Percentiles rank a stretch among this genome's conserved stretches.
These are phyloP conservation scores for Microcyclospora tardicrescens DNA, from an alignment of 2,329 filamentous ascomycete genomes.

Conservation along the genomic window DNA sequence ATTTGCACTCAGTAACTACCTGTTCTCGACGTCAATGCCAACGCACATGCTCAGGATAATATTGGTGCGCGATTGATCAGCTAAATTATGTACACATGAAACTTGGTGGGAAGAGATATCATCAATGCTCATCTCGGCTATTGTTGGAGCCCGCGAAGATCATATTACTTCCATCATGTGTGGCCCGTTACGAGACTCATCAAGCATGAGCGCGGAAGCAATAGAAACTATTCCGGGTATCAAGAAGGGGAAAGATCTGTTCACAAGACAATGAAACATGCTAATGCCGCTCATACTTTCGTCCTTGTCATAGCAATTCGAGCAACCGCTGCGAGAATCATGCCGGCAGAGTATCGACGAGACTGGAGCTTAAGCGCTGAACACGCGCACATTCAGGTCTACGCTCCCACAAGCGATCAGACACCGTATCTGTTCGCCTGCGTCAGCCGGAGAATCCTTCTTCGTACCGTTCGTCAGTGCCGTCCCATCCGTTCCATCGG, in stretches of 20 bases:
- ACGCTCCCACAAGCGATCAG: constrained; percentile 81
- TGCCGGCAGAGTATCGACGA: no score
- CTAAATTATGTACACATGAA: no score
- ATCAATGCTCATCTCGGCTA: no score
- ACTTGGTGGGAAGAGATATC: no score
- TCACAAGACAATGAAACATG: background rate
- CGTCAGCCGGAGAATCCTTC: constrained; percentile 41
- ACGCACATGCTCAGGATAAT: no score
- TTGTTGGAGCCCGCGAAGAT: no score
- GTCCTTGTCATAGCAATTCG: no score
- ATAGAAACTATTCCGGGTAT: background rate
- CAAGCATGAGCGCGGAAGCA: background rate
- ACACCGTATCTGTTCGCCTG: constrained; percentile 58
- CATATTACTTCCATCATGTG: background rate
- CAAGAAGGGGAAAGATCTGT: background rate
- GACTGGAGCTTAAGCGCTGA: constrained; percentile 41
- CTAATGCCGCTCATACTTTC: no score
- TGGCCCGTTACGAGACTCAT: background rate
- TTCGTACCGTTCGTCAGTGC: constrained; percentile 28
- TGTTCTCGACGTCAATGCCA: no score
- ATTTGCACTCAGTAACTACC: no score
- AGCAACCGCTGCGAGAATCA: no score
- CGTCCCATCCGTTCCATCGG: constrained; percentile 27
- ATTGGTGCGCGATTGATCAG: no score
- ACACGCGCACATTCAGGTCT: constrained; percentile 66